A percentile compares a stretch with the other conserved stretches of the same genome.
phyloP scores from a whole-genome alignment of 169 alveolate genomes.

The Plasmodium malariae region DNA sequence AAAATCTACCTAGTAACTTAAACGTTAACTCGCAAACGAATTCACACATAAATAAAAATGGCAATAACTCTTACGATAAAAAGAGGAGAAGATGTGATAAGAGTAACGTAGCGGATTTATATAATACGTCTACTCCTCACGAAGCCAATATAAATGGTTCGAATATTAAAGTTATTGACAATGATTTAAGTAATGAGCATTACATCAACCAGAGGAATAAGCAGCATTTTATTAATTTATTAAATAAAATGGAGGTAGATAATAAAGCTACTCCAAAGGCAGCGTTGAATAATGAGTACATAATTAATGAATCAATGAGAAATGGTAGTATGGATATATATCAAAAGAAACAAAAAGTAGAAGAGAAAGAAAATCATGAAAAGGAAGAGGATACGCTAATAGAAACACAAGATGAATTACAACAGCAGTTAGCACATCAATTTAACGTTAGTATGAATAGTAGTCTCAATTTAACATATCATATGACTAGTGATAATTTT shows the following conservation, averaged over 20 bases:
- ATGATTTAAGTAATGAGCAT: neutral
- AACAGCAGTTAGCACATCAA: neutral
- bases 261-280: neutral
- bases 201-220: neutral
- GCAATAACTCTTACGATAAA: conserved; percentile 10
- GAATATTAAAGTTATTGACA: neutral
- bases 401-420: neutral
- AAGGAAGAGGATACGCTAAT: neutral
- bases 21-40: neutral
- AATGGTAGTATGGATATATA: conserved; percentile 1
- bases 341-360: neutral
- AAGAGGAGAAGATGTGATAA: conserved; percentile 23
- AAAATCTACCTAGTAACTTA: conserved; percentile 21
- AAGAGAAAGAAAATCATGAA: conserved; percentile 3
- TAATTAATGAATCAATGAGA: conserved; percentile 5
- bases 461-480: neutral
- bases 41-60: no score
- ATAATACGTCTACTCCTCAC: neutral
- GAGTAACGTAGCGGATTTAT: neutral
- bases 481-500: neutral
- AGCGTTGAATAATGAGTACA: neutral
- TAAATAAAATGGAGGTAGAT: neutral
- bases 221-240: neutral
- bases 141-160: neutral
- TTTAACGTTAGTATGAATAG: neutral